Evolutionary conservation across 306 rosid species (phyloP).

Genomic region (Corylus heterophylla): DNA sequence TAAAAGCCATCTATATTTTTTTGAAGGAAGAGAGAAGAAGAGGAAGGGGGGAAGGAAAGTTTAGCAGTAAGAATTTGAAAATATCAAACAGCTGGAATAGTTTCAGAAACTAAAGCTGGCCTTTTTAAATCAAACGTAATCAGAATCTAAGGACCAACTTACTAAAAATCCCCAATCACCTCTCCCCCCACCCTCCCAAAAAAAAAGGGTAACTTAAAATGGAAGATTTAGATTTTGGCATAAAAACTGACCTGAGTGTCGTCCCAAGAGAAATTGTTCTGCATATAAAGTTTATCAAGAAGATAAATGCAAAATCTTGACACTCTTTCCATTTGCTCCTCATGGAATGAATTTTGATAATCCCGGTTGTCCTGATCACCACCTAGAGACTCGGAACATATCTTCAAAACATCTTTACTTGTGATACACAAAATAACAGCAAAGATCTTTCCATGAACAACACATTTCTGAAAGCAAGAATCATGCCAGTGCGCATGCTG

Average conservation of each 20-base stretch:
- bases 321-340: slow-evolving; percentile 53
- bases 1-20: too few species aligned
- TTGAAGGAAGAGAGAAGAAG: too few species aligned
- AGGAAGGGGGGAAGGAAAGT: too few species aligned
- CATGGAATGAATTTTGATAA: slow-evolving; percentile 31
- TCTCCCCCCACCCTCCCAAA: neutral
- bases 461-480: slow-evolving; percentile 68
- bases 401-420: slow-evolving; percentile 52
- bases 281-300: slow-evolving; percentile 56
- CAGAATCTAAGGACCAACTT: neutral
- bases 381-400: slow-evolving; percentile 44
- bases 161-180: neutral
- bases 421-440: slow-evolving; percentile 55
- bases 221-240: neutral
- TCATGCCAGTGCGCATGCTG: slow-evolving; percentile 73
- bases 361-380: slow-evolving; percentile 33
- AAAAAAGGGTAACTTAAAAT: slow-evolving; percentile 20
- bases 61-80: too few species aligned
- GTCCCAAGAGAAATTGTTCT: slow-evolving; percentile 65
- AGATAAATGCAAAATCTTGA: slow-evolving; percentile 74
- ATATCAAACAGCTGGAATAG: too few species aligned
- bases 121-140: neutral
- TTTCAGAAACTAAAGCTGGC: neutral
- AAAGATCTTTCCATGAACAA: slow-evolving; percentile 67
- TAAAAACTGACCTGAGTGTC: slow-evolving; percentile 65